Evolutionary conservation across 805 yeast genomes (phyloP).

Genomic region (Zygosaccharomyces kombuchaensis): DNA sequence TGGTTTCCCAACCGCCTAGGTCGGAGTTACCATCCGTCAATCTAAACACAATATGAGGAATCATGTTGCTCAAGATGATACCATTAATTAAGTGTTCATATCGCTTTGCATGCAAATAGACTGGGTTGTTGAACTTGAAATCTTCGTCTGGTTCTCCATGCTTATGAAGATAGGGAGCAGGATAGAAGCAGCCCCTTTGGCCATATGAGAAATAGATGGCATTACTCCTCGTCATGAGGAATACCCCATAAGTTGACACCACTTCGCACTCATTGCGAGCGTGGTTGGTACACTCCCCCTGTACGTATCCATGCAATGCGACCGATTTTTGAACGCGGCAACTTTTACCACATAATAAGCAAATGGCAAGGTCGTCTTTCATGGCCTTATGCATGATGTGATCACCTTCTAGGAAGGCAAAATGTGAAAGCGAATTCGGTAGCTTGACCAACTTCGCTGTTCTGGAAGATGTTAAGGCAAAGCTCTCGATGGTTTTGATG

Average conservation of each 20-base stretch:
- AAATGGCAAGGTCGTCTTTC: conserved; percentile 69
- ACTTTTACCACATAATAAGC: conserved; percentile 73
- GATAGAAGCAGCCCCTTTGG: conserved; percentile 72
- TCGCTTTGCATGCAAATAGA: conserved; percentile 54
- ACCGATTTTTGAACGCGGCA: conserved; percentile 63
- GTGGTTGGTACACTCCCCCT: conserved; percentile 82
- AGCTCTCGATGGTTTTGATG: not conserved
- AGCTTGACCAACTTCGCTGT: conserved; percentile 54
- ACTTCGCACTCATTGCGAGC: conserved; percentile 50
- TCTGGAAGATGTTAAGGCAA: conserved; percentile 40
- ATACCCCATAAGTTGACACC: conserved; percentile 24
- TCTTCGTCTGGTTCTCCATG: conserved; percentile 86
- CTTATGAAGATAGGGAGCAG: conserved; percentile 77
- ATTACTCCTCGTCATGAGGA: conserved; percentile 26
- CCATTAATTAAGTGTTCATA: conserved; percentile 63
- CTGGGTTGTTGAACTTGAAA: conserved; percentile 64
- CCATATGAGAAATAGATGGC: conserved; percentile 51
- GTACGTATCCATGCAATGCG: conserved; percentile 40
- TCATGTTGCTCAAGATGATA: conserved; percentile 75
- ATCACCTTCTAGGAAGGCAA: conserved; percentile 44
- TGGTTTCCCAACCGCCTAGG: conserved; percentile 90
- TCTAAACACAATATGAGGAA: conserved; percentile 73
- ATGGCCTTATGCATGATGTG: conserved; percentile 39
- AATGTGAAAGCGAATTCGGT: conserved; percentile 59
- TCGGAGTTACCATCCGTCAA: conserved; percentile 75